Conservation (phyloP, 805 yeast species). For the Suhomyces sp. region DNA sequence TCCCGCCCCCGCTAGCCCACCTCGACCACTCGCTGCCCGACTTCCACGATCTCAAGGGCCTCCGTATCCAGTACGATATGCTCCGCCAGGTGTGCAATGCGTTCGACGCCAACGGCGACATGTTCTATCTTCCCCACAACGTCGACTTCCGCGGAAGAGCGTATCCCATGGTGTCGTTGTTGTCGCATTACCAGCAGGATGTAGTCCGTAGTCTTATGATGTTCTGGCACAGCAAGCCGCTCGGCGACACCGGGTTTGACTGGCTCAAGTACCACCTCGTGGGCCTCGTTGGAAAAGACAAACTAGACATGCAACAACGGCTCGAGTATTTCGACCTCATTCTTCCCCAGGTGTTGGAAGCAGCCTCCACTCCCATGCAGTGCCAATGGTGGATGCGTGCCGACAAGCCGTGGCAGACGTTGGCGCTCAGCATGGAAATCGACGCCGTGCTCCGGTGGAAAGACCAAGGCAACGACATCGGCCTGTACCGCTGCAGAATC, state of each 20-base stretch:
- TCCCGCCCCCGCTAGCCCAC: slow-evolving; percentile 21
- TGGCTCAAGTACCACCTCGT: slow-evolving; percentile 43
- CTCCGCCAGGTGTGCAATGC: slow-evolving; percentile 22
- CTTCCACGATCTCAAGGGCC: slow-evolving; percentile 12
- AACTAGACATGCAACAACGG: slow-evolving; percentile 24
- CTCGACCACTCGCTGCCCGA: slow-evolving; percentile 4
- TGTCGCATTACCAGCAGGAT: slow-evolving; percentile 38
- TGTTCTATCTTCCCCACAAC: slow-evolving; percentile 35
- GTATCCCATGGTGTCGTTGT: slow-evolving; percentile 35
- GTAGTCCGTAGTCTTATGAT: slow-evolving; percentile 29
- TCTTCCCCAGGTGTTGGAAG: slow-evolving; percentile 17
- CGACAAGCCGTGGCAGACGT: slow-evolving; percentile 40
- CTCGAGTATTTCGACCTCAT: slow-evolving; percentile 24
- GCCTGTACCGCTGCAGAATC: slow-evolving; percentile 25
- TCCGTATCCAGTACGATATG: slow-evolving; percentile 19
- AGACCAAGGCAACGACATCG: slow-evolving; percentile 16
- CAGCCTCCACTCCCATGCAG: slow-evolving; percentile 27
- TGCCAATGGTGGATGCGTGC: slow-evolving; percentile 35
- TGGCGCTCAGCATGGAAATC: slow-evolving; percentile 35
- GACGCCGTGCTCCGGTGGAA: slow-evolving; percentile 13
- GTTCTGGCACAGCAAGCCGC: slow-evolving; percentile 36
- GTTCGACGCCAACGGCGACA: slow-evolving; percentile 30
- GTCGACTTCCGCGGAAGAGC: slow-evolving; percentile 42
- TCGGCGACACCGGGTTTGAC: slow-evolving; percentile 32
- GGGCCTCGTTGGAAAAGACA: slow-evolving; percentile 29